phyloP scores from a whole-genome alignment of 257 asterid genomes.

The Misopates orontium region DNA sequence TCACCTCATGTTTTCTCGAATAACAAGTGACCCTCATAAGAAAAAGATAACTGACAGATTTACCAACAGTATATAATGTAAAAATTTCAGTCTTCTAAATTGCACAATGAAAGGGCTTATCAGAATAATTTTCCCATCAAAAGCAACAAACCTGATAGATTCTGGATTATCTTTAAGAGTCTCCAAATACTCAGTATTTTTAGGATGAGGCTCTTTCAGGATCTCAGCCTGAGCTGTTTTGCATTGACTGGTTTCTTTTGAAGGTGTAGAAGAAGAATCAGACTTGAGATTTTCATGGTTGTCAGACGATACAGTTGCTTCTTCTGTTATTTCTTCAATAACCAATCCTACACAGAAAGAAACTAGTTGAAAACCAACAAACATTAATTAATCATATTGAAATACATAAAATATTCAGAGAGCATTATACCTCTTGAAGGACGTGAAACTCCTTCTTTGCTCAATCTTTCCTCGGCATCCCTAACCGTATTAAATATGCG shows the following conservation, averaged over 20 bases:
- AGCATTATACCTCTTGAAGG: conserved; percentile 56
- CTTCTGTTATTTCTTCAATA: conserved; percentile 89
- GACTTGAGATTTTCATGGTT: conserved; percentile 36
- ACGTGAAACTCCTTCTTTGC: conserved; percentile 51
- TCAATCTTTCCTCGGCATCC: conserved; percentile 68
- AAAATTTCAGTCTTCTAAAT: too few species aligned
- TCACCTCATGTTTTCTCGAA: too few species aligned
- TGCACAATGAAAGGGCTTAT: too few species aligned
- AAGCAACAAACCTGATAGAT: conserved; percentile 67
- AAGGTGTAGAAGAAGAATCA: conserved; percentile 32
- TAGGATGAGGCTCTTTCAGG: conserved; percentile 39
- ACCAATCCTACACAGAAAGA: conserved; percentile 52
- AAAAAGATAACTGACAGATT: too few species aligned
- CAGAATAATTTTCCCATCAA: conserved; percentile 17
- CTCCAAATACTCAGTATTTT: conserved; percentile 54
- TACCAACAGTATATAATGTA: too few species aligned
- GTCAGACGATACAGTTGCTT: conserved; percentile 42
- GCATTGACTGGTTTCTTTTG: conserved; percentile 39
- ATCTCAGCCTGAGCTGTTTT: conserved; percentile 38
- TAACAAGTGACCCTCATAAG: too few species aligned
- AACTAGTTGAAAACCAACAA: conserved; percentile 19
- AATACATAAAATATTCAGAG: conserved; percentile 2
- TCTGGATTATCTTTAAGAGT: conserved; percentile 75
- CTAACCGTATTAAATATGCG: conserved; percentile 39
- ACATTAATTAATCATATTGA: conserved; percentile 16